These are phyloP conservation scores for Pezicula neosporulosa DNA, from an alignment of 2,329 filamentous ascomycete species.

Conservation along the genomic window DNA sequence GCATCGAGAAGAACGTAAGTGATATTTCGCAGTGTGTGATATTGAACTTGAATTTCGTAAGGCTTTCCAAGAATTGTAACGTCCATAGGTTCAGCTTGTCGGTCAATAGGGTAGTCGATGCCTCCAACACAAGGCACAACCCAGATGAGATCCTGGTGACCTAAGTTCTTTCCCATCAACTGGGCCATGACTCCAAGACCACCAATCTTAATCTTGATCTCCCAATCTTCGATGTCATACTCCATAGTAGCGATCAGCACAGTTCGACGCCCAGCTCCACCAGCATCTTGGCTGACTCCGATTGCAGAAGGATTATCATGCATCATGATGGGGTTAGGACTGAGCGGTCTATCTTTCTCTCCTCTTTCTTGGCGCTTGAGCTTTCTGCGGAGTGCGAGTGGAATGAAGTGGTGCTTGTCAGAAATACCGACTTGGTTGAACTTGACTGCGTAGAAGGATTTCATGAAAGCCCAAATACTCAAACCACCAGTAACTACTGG, in stretches of 20 bases:
- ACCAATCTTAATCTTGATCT: constrained; percentile 67
- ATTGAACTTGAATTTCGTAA: constrained; percentile 60
- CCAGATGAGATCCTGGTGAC: constrained; percentile 62
- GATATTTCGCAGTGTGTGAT: constrained; percentile 59
- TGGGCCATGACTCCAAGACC: constrained; percentile 68
- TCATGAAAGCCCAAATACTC: constrained; percentile 52
- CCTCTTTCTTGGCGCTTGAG: constrained; percentile 13
- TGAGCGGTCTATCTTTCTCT: background rate
- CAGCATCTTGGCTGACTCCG: background rate
- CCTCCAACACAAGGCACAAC: constrained; percentile 59
- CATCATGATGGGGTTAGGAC: background rate
- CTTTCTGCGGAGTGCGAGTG: background rate
- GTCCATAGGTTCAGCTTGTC: constrained; percentile 54
- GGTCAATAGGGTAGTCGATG: constrained; percentile 58
- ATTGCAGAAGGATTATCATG: background rate
- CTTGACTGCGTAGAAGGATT: constrained; percentile 48
- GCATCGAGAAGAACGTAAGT: constrained; percentile 61
- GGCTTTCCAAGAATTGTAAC: constrained; percentile 56
- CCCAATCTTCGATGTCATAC: constrained; percentile 68
- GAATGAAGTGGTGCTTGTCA: background rate
- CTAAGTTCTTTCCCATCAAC: constrained; percentile 59
- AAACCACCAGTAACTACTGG: constrained; percentile 46
- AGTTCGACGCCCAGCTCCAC: constrained; percentile 34
- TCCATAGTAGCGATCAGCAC: constrained; percentile 67
- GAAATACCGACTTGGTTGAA: constrained; percentile 52